Percentiles rank a stretch among this genome's conserved stretches.
These are phyloP conservation scores for Vigna hirtella DNA, from an alignment of 306 rosid species.

Conservation along the genomic window DNA sequence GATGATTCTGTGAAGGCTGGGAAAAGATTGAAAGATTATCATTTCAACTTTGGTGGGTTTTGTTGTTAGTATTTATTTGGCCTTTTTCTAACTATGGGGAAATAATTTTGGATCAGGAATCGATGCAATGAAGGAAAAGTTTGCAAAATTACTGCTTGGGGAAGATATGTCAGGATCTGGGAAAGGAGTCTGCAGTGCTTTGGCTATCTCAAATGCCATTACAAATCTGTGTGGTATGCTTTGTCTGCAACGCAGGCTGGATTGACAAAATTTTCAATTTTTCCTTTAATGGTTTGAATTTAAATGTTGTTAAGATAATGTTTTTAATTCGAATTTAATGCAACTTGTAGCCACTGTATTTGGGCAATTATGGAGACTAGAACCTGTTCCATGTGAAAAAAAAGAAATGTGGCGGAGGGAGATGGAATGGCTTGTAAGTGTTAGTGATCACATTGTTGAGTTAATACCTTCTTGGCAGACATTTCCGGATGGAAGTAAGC, in stretches of 20 bases:
- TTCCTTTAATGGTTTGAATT: constrained; percentile 8
- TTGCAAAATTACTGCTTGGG: constrained; percentile 87
- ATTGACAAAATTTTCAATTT: not conserved
- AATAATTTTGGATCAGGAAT: constrained; percentile 50
- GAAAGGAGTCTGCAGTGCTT: constrained; percentile 90
- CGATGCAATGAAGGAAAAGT: constrained; percentile 88
- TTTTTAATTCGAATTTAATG: constrained; percentile 16
- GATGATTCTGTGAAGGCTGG: not conserved
- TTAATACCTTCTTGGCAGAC: constrained; percentile 84
- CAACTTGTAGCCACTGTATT: constrained; percentile 73
- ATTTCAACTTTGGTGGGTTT: not conserved
- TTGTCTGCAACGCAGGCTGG: constrained; percentile 9
- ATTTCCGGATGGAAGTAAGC: constrained; percentile 87
- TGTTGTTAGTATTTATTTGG: constrained; percentile 31
- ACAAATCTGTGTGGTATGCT: constrained; percentile 87
- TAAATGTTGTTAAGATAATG: not conserved
- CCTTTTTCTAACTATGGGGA: constrained; percentile 25
- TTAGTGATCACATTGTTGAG: constrained; percentile 87
- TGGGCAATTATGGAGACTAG: constrained; percentile 93
- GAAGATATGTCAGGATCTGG: constrained; percentile 99
- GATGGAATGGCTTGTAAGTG: constrained; percentile 88
- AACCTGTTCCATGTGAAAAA: constrained; percentile 73
- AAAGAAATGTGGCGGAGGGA: constrained; percentile 85
- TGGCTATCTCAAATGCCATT: constrained; percentile 91
- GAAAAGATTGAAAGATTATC: not conserved